Base-by-base conservation (phyloP, 345 rosid species). In the Rhodamnia argentea region DNA sequence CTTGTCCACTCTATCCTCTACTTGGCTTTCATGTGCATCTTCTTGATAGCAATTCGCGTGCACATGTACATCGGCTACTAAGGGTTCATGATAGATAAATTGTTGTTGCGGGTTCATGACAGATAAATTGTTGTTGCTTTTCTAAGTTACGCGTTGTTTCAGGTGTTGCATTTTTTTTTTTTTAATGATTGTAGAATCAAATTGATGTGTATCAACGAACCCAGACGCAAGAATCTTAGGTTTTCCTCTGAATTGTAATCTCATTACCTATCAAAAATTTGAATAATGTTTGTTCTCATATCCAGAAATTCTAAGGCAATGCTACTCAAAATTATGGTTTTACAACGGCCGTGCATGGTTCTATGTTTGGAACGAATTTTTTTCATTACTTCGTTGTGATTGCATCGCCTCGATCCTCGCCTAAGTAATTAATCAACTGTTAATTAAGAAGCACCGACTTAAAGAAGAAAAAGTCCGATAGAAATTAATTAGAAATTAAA, bases 1-100 rank as follows among this genome's bases (percentile, higher is more conserved):
- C 90, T 96, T 87, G 93, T 97, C 84, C 99, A 97, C 88, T 86
- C 98, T 32, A 86, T 95, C 3, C 59, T 97, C 83, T 97, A 94
- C 89, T 96, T 97, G 87, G 88, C 93, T 85, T 91, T 97, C 86
- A 92, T 96, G 57, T 96, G 96, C 90, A 93, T 96, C 85, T 96
- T 96, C 93, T 89, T 97, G 90, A 87, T 97, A 22, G 99, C 98
- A 74, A 59, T 95, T 82, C 93, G 96, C 74, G 85, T 97, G 75
- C 99, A 97, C 86, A 85, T 97, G 94, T 96, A 91, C 87, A 70
- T 94, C 24, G 95, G 94, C 78, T 70, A 20, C 24, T 22, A 18
- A 54, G 13, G 44, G 20, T 70, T 70, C 23, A 2, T 16, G 78
- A 3, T 70, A 62, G n/a, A n/a, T n/a, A n/a, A n/a, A n/a, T n/a